These are phyloP conservation scores for Peronospora tabacina DNA, from an alignment of 352 stramenopile genomes.

Conservation along the genomic window DNA sequence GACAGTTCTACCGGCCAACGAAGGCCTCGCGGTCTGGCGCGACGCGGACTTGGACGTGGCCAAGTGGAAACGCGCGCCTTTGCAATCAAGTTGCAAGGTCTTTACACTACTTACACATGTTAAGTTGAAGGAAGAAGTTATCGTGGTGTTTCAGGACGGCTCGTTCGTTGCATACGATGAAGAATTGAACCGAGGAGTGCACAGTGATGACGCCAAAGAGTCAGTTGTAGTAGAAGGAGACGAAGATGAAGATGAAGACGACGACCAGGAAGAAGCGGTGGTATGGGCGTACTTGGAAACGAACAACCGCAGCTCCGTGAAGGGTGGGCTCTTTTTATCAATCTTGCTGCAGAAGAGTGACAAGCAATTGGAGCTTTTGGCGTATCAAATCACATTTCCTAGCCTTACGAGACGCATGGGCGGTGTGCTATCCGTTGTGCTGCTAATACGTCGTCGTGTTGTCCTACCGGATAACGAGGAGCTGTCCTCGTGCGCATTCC, in stretches of 20 bases:
- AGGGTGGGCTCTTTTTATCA: constrained; percentile 57
- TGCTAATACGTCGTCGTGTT: constrained; percentile 32
- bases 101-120: constrained; percentile 52
- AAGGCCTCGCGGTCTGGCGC: constrained; percentile 52
- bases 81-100: constrained; percentile 29
- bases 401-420: constrained; percentile 28
- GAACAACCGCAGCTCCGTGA: constrained; percentile 47
- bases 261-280: constrained; percentile 22
- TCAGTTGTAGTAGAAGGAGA: constrained; percentile 16
- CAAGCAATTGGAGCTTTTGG: constrained; percentile 39
- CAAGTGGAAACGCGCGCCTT: constrained; percentile 45
- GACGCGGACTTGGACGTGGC: constrained; percentile 53
- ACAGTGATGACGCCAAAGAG: constrained; percentile 35
- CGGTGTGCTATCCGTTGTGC: constrained; percentile 26
- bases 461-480: constrained; percentile 23
- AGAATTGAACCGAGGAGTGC: constrained; percentile 35
- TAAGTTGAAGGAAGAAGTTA: constrained; percentile 47
- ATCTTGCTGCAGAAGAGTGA: constrained; percentile 38
- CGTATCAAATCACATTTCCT: constrained; percentile 43
- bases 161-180: constrained; percentile 53
- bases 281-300: constrained; percentile 50
- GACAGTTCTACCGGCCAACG: constrained; percentile 20
- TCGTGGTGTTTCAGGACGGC: constrained; percentile 61
- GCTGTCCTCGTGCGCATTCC: constrained; percentile 47
- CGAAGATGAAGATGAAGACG: constrained; percentile 18